These are phyloP conservation scores for Mariannaea elegans DNA, from an alignment of 2,329 filamentous ascomycete species.

Conservation along the genomic window DNA sequence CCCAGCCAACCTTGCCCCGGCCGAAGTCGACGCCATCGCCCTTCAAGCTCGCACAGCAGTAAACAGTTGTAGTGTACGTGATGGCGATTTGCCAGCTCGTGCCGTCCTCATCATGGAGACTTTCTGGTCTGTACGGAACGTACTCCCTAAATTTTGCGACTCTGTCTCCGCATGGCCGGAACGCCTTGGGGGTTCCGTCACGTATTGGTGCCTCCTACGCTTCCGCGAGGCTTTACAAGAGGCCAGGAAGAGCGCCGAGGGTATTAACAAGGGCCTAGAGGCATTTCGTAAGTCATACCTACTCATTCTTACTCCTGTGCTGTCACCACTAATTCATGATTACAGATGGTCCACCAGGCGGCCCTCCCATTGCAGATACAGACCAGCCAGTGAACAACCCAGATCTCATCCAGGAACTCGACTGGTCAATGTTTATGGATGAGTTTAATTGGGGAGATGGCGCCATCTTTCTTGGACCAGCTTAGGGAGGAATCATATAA, in stretches of 20 bases:
- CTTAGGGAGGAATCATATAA: constrained; percentile 23
- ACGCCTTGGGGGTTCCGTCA: constrained; percentile 58
- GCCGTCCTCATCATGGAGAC: constrained; percentile 58
- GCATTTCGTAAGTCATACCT: constrained; percentile 39
- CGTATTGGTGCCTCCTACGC: constrained; percentile 58
- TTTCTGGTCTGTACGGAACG: constrained; percentile 54
- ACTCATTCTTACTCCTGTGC: neutral
- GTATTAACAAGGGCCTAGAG: constrained; percentile 43
- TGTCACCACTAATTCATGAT: neutral
- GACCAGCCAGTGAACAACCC: constrained; percentile 35
- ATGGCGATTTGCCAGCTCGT: constrained; percentile 59
- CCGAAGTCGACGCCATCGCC: constrained; percentile 43
- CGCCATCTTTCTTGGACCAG: constrained; percentile 42
- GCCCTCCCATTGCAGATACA: constrained; percentile 5
- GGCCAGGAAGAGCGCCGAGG: constrained; percentile 45
- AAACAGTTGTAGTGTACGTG: constrained; percentile 55
- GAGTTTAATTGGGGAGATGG: constrained; percentile 57
- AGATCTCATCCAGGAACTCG: constrained; percentile 55
- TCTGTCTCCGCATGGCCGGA: constrained; percentile 53
- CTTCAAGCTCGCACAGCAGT: constrained; percentile 48
- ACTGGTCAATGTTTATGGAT: constrained; percentile 61
- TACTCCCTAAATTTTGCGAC: constrained; percentile 50
- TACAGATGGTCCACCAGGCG: constrained; percentile 2
- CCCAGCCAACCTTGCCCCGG: constrained; percentile 42
- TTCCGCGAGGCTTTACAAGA: constrained; percentile 56